Evolutionary conservation across 345 rosid genomes (phyloP), one percentile per base, ranked within the genome.

Genomic region (Cardamine occulta): DNA sequence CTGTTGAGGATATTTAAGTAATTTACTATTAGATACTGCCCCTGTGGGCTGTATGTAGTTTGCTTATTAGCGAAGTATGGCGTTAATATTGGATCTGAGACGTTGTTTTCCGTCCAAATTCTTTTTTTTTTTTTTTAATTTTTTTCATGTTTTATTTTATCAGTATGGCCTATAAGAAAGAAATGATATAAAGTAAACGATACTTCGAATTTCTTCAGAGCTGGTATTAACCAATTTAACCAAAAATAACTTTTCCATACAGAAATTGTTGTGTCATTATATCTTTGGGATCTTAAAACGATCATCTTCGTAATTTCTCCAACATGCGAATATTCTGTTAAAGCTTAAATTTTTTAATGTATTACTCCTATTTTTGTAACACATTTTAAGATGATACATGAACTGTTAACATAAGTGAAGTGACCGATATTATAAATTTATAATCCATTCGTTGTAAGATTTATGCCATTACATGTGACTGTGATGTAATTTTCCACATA

Each of bases 21-120:
- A 75, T 26, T 76, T 60, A 11, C 1, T n/a, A 19, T 63, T 63
- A 29, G 45, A 29, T 8, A 56, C 15, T 37, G 7, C 47, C 76
- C 66, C 37, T 55, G 19, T 19, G 19, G 19, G 19, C 0, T 19
- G 66, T 17, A 18, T 32, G 34, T 8, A 26, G 72, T 59, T 59
- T 59, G 54, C 55, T 44, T 48, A 44, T 48, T 63, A 56, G 72
- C 45, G 47, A 77, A 55, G 66, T 63, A 35, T 63, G 80, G 76
- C 80, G 80, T 77, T 77, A 70, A 45, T 55, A 24, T 35, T 62
- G 74, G 80, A 76, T 76, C 80, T 76, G 42, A 34, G 65, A 69
- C 65, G 80, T 61, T 68, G 61, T 60, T 68, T 68, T 59, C 69
- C 35, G 68, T 40, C 63, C 34, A 8, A 40, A 40, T 12, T 40